phyloP scores from a whole-genome alignment of 768 basidiomycete species.

The Ramaria rubella region DNA sequence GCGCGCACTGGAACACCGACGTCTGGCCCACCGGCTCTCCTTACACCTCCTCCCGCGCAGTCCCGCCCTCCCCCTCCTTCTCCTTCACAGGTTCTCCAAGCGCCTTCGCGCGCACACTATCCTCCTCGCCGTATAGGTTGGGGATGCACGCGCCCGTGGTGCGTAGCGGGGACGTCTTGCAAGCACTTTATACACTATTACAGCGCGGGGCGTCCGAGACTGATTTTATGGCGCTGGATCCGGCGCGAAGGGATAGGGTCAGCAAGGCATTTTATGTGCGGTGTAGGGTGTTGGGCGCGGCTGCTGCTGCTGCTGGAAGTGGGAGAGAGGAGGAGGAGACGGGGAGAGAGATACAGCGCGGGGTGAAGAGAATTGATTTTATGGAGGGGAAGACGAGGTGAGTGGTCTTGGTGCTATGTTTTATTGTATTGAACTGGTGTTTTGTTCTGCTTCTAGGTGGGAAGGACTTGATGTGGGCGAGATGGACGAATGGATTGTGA shows the following conservation, averaged over 20 bases:
- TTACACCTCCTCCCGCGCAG: background rate
- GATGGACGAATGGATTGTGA: background rate
- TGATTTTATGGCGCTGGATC: background rate
- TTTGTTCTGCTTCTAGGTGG: background rate
- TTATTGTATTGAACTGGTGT: background rate
- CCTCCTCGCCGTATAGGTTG: background rate
- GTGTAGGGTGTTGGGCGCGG: background rate
- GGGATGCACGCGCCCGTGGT: background rate
- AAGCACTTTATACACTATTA: background rate
- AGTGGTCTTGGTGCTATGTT: background rate
- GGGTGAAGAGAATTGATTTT: conserved; percentile 4
- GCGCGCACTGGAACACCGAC: background rate
- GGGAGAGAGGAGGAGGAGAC: background rate
- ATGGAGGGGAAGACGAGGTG: background rate
- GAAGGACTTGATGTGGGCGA: background rate
- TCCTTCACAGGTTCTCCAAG: background rate
- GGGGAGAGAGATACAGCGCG: background rate
- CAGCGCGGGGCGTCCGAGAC: background rate
- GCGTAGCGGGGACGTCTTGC: background rate
- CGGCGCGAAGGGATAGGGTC: background rate
- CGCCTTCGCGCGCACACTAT: background rate
- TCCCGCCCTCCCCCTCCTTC: background rate
- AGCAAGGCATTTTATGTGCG: background rate
- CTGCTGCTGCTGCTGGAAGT: background rate
- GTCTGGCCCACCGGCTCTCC: conserved; percentile 3